phyloP scores from a whole-genome alignment of 257 asterid genomes.

The Solanum virginianum region DNA sequence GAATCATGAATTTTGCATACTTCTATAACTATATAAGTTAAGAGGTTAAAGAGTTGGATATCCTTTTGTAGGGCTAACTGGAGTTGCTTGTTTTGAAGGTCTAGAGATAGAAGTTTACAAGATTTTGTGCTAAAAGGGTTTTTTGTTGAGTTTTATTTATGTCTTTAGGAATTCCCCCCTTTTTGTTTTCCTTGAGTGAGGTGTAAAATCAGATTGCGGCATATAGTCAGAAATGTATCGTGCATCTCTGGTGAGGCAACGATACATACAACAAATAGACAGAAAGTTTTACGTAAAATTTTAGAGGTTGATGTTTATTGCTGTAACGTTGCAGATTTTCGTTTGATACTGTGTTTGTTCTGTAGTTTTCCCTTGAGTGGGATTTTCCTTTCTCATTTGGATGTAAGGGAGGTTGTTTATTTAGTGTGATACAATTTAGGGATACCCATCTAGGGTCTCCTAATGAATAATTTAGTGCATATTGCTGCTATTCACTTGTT shows the following conservation, averaged over 20 bases:
- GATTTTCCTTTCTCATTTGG: background rate
- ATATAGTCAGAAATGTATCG: conserved; percentile 11
- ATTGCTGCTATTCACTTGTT: background rate
- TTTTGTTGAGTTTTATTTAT: conserved; percentile 1
- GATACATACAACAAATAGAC: conserved; percentile 1
- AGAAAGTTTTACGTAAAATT: background rate
- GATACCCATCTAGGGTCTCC: conserved; percentile 8
- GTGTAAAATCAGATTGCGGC: conserved; percentile 14
- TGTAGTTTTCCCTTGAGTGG: background rate
- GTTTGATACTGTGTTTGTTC: background rate
- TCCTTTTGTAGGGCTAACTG: conserved; percentile 13
- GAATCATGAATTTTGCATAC: conserved; percentile 17
- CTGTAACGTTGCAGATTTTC: conserved; percentile 2
- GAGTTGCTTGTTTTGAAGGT: conserved; percentile 8
- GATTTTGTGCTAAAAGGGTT: conserved; percentile 5
- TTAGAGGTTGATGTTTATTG: background rate
- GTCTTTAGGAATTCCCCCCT: conserved; percentile 1
- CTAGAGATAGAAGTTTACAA: conserved; percentile 9
- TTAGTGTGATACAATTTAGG: conserved; percentile 3
- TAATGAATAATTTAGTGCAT: background rate
- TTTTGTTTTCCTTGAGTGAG: conserved; percentile 8
- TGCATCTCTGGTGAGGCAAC: conserved; percentile 11
- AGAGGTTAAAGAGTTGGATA: conserved; percentile 4
- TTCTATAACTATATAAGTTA: conserved; percentile 1
- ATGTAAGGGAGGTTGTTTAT: conserved; percentile 4